Evolutionary conservation across 2,329 filamentous ascomycete species (phyloP).

Genomic region (Fusarium robinianum): DNA sequence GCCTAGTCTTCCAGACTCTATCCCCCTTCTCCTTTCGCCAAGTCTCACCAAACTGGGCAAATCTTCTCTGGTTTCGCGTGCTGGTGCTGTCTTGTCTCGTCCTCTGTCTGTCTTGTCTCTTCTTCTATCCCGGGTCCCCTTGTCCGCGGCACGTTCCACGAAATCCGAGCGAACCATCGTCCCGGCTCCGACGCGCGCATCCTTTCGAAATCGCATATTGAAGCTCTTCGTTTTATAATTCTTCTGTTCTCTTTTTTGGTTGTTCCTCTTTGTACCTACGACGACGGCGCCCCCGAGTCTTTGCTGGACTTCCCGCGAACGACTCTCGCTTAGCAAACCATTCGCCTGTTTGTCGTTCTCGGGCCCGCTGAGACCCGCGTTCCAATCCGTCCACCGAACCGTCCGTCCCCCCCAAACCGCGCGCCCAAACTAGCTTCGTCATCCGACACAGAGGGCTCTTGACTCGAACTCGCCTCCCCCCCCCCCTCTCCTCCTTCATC

Average conservation of each 20-base stretch:
- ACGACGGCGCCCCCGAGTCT: no score
- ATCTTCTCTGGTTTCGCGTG: no score
- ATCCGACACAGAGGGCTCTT: no score
- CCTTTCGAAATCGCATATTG: not conserved
- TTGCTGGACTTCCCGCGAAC: slow-evolving; percentile 1
- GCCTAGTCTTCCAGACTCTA: no score
- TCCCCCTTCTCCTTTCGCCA: no score
- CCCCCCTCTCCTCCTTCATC: slow-evolving; percentile 1
- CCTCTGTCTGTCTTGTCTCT: slow-evolving; percentile 3
- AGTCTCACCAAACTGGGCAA: no score
- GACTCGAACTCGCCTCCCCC: not conserved
- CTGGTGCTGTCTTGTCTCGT: no score
- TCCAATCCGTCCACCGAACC: slow-evolving; percentile 22
- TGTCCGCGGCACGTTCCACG: slow-evolving; percentile 24
- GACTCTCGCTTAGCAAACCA: not conserved
- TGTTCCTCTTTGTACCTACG: no score
- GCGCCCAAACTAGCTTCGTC: slow-evolving; percentile 21
- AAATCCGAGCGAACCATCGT: slow-evolving; percentile 16
- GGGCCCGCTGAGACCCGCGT: slow-evolving; percentile 15
- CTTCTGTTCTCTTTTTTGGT: no score
- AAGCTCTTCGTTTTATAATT: no score
- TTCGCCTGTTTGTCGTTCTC: no score
- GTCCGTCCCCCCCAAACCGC: slow-evolving; percentile 19
- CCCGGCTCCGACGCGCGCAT: slow-evolving; percentile 12
- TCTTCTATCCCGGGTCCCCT: slow-evolving; percentile 14